Evolutionary conservation across 345 rosid species (phyloP).

Genomic region (Gossypium raimondii): DNA sequence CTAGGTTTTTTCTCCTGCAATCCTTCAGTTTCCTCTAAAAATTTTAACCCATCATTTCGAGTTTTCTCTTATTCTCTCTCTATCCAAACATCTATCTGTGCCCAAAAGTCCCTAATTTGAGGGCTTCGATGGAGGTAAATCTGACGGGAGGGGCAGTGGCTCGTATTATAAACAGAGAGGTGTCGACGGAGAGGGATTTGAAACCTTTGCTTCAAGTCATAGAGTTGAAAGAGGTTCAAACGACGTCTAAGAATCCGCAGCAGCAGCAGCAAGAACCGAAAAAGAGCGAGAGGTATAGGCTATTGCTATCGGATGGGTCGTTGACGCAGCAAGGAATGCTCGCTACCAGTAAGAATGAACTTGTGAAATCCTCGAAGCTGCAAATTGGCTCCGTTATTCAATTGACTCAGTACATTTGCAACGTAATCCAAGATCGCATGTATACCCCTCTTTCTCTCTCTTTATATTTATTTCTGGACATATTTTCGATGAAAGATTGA

Average conservation of each 20-base stretch:
- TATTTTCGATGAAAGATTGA: neutral
- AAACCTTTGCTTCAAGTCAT: constrained; percentile 67
- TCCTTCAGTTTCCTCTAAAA: neutral
- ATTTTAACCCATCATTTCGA: neutral
- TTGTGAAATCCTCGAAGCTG: constrained; percentile 45
- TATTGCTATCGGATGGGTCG: constrained; percentile 65
- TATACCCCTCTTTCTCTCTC: constrained; percentile 17
- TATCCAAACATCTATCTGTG: neutral
- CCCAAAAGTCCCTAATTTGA: neutral
- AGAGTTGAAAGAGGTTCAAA: constrained; percentile 58
- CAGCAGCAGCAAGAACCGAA: constrained; percentile 29
- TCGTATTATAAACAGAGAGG: constrained; percentile 46
- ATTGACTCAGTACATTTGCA: constrained; percentile 53
- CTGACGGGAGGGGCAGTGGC: constrained; percentile 61
- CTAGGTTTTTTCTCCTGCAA: constrained; percentile 1
- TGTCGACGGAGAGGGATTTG: constrained; percentile 38
- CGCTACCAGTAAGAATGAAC: constrained; percentile 45
- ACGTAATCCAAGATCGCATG: constrained; percentile 62
- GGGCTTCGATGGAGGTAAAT: constrained; percentile 30
- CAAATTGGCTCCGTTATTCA: constrained; percentile 60
- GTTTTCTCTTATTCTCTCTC: neutral
- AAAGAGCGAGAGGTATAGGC: constrained; percentile 40
- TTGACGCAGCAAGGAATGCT: constrained; percentile 66
- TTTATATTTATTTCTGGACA: neutral
- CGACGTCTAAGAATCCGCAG: constrained; percentile 36